Evolutionary conservation across 2,329 filamentous ascomycete genomes (phyloP).

Genomic region (Chaetoscypha palmicola): DNA sequence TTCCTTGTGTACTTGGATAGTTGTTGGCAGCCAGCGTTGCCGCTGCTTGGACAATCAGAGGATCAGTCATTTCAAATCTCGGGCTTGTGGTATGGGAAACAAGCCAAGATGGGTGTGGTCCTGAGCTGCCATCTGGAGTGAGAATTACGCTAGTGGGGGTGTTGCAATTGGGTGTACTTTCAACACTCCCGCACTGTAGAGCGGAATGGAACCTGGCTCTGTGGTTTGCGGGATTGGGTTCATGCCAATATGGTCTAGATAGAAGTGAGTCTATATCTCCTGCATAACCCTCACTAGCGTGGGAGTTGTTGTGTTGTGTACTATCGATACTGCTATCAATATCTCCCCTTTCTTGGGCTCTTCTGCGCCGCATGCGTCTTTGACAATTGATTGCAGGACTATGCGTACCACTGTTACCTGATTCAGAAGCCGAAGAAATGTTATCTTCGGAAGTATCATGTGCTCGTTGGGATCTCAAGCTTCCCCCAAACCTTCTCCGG

Average conservation of each 20-base stretch:
- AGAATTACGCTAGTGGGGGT: constrained; percentile 17
- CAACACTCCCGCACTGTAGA: constrained; percentile 13
- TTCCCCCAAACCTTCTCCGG: constrained; percentile 23
- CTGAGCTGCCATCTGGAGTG: constrained; percentile 7
- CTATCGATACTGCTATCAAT: constrained; percentile 24
- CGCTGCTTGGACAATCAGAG: constrained; percentile 6
- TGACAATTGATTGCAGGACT: constrained; percentile 16
- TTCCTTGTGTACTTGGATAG: background rate
- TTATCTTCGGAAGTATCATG: constrained; percentile 12
- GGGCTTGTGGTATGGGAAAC: background rate
- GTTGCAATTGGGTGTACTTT: constrained; percentile 20
- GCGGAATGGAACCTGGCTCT: background rate
- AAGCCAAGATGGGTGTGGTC: background rate
- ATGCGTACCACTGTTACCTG: constrained; percentile 11
- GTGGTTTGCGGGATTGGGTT: background rate
- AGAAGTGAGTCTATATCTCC: background rate
- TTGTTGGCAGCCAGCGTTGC: constrained; percentile 5
- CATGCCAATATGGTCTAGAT: background rate
- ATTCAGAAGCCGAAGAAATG: constrained; percentile 9
- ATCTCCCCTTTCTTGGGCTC: constrained; percentile 25
- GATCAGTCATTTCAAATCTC: constrained; percentile 9
- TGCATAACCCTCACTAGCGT: background rate
- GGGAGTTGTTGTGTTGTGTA: constrained; percentile 8
- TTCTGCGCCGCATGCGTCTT: constrained; percentile 19
- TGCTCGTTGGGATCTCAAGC: constrained; percentile 16